A percentile compares a stretch with the other conserved stretches of the same genome.
Evolutionary conservation across 1,139 yeast species (phyloP).

Genomic region (Petasospora fabianii): DNA sequence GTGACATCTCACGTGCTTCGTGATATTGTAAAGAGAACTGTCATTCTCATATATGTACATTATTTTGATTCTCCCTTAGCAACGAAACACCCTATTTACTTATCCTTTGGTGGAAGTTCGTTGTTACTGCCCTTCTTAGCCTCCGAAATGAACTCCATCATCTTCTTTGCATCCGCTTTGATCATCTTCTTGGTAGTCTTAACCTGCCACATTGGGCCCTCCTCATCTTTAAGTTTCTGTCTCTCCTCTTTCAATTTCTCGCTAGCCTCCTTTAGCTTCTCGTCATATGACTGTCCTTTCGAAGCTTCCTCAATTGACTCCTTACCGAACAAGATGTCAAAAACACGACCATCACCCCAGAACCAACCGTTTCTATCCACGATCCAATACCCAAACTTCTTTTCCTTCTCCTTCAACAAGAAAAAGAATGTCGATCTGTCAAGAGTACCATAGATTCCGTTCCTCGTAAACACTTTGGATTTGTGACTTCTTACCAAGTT

Average conservation of each 20-base stretch:
- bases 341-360: conserved; percentile 89
- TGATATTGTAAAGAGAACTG: no score
- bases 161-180: conserved; percentile 19
- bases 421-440: conserved; percentile 74
- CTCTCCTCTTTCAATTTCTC: conserved; percentile 19
- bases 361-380: conserved; percentile 83
- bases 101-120: no score
- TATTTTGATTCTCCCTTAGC: no score
- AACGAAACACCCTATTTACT: no score
- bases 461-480: conserved; percentile 77
- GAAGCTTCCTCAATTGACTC: conserved; percentile 75
- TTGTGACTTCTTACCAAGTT: conserved; percentile 53
- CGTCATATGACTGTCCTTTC: conserved; percentile 69
- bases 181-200: conserved; percentile 20
- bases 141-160: conserved; percentile 15
- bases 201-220: conserved; percentile 23
- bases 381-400: conserved; percentile 58
- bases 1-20: no score
- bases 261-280: conserved; percentile 25
- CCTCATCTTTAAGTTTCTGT: conserved; percentile 17
- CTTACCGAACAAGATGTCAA: conserved; percentile 75
- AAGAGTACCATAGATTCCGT: conserved; percentile 82
- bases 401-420: conserved; percentile 55
- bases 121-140: conserved; percentile 8
- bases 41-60: no score